Evolutionary conservation across 2,329 filamentous ascomycete species (phyloP).

Genomic region (Cladosporium sp.): DNA sequence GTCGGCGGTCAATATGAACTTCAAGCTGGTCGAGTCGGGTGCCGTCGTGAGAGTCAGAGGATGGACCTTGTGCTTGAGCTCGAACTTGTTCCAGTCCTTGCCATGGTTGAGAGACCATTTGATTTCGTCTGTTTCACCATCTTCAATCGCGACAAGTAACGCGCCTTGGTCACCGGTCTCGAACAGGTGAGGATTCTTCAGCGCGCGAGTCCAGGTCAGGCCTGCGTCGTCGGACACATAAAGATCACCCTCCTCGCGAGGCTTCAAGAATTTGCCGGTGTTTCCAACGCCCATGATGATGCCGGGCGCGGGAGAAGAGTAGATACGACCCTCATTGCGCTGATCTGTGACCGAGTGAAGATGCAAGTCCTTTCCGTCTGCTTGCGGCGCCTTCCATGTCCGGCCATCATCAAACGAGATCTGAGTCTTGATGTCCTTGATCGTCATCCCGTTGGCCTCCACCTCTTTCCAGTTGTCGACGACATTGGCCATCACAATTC

Average conservation of each 20-base stretch:
- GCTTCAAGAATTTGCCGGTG: constrained; percentile 71
- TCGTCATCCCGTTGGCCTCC: constrained; percentile 51
- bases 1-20: constrained; percentile 76
- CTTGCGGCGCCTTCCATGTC: constrained; percentile 74
- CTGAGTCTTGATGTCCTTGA: constrained; percentile 72
- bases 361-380: constrained; percentile 70
- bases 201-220: constrained; percentile 73
- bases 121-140: constrained; percentile 60
- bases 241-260: constrained; percentile 73
- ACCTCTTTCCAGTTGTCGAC: constrained; percentile 85
- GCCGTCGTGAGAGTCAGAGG: constrained; percentile 81
- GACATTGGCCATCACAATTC: constrained; percentile 85
- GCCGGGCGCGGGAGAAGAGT: constrained; percentile 90
- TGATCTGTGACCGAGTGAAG: constrained; percentile 90
- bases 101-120: constrained; percentile 90
- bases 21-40: constrained; percentile 87
- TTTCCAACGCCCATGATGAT: constrained; percentile 95
- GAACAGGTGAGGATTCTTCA: constrained; percentile 86
- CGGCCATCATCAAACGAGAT: constrained; percentile 97
- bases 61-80: constrained; percentile 69
- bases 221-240: constrained; percentile 92
- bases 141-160: constrained; percentile 75
- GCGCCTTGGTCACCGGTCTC: constrained; percentile 95
- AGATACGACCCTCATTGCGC: constrained; percentile 80
- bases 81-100: constrained; percentile 73